Base-by-base conservation (phyloP, 345 rosid species). In the Passiflora organensis region DNA sequence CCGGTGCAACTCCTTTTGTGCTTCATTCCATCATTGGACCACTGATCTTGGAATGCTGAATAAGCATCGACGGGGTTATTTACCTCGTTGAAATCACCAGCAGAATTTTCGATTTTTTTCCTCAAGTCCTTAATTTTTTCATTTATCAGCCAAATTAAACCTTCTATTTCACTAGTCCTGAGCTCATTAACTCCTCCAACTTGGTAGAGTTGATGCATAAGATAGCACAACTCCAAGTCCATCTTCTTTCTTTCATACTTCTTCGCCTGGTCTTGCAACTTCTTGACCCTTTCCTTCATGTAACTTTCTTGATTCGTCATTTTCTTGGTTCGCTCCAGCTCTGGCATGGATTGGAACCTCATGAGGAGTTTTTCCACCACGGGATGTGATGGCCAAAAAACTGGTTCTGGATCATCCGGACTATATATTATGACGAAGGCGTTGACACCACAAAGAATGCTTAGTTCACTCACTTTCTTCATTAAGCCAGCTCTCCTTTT, bases 381-480 rank as follows among this genome's bases (percentile, higher is more conserved):
- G 0, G 37, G 15, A 4, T 10, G 67, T 1, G 78, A 56, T 0
- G 89, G 83, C 75, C 78, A 78, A 43, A 60, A 10, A 44, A 43
- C 17, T 1, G 80, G 80, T n/a, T 83, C 77, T 0, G 3, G 21
- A 0, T 76, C 80, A 2, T 60, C 71, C 1, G 73, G 80, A 28
- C 74, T 59, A 21, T 57, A 83, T 32, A 80, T 61, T 12, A 80
- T 43, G 0, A 43, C 59, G 28, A 67, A 73, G 12, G 76, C 77
- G 17, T 43, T 20, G 13, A 76, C 61, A 9, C 68, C 83, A 22
- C 82, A 83, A 0, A 80, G 52, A 2, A 55, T 73, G 22, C 67
- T 64, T 2, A 80, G 53, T 28, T 83, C 85, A 10, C 65, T 58
- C 53, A 78, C 81, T 58, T 80, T 83, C 34, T 76, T 78, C 23